These are phyloP conservation scores for Dendrobium nobile DNA, from an alignment of 106 monocot species.

Conservation along the genomic window DNA sequence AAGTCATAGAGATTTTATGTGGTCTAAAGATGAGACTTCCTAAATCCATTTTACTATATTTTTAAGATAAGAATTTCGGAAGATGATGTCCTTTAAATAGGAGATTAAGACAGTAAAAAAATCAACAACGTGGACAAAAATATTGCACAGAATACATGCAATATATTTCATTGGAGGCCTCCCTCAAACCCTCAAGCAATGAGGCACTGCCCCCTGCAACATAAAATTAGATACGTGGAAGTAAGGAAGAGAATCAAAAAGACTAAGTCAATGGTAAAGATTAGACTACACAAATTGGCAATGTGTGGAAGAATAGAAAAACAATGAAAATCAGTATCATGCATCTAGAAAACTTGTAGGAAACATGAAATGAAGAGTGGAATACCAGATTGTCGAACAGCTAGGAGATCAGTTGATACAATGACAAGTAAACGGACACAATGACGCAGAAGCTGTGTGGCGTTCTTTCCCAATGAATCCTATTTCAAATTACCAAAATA, in stretches of 20 bases:
- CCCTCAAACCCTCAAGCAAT: not conserved
- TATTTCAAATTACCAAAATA: conserved; percentile 23
- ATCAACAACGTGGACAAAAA: too few species aligned
- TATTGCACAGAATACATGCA: too few species aligned
- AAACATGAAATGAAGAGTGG: not conserved
- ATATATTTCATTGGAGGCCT: not conserved
- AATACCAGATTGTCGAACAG: conserved; percentile 91
- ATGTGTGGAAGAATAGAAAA: not conserved
- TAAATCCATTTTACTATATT: too few species aligned
- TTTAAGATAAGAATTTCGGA: too few species aligned
- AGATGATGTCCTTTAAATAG: too few species aligned
- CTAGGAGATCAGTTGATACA: conserved; percentile 87
- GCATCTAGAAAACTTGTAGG: not conserved
- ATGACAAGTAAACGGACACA: conserved; percentile 91
- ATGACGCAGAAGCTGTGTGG: conserved; percentile 93
- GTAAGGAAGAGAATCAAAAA: not conserved
- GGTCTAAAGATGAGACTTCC: too few species aligned
- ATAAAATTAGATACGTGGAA: not conserved
- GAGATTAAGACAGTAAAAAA: too few species aligned
- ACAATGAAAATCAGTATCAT: not conserved
- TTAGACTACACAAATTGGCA: not conserved
- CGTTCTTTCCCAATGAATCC: conserved; percentile 98
- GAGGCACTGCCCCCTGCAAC: not conserved
- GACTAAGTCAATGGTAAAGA: not conserved
- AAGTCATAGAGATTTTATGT: too few species aligned